phyloP scores from a whole-genome alignment of 2,329 filamentous ascomycete genomes.

The Fusarium foetens region DNA sequence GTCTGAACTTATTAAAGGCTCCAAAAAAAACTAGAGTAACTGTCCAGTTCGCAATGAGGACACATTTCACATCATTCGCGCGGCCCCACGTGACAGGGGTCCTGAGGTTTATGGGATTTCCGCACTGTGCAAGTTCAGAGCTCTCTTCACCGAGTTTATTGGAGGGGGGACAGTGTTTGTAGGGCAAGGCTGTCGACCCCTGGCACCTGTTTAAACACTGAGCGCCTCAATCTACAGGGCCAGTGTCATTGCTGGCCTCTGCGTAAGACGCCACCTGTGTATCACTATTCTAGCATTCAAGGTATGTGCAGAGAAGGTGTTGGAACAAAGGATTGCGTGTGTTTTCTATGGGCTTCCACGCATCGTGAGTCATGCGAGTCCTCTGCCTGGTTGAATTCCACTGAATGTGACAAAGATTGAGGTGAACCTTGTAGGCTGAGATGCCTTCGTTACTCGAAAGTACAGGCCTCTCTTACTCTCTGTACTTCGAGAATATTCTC shows the following conservation, averaged over 20 bases:
- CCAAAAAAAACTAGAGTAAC: no score
- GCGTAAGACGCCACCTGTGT: conserved; percentile 22
- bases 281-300: background rate
- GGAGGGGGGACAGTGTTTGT: background rate
- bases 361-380: conserved; percentile 27
- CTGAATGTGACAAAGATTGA: background rate
- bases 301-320: background rate
- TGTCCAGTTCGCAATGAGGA: no score
- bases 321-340: conserved; percentile 4
- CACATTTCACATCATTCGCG: no score
- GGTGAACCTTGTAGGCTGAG: background rate
- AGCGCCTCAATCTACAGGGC: conserved; percentile 18
- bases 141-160: background rate
- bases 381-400: background rate
- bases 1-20: no score
- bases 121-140: conserved; percentile 32
- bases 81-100: no score
- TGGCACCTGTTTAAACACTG: conserved; percentile 22
- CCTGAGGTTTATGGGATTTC: background rate
- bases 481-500: conserved; percentile 45
- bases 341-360: conserved; percentile 31
- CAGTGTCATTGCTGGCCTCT: conserved; percentile 4
- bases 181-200: conserved; percentile 32
- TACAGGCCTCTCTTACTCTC: conserved; percentile 29
- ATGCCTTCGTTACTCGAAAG: background rate